These are phyloP conservation scores for Dispira parvispora DNA, from an alignment of 192 early-diverging fungal genomes.

Conservation along the genomic window DNA sequence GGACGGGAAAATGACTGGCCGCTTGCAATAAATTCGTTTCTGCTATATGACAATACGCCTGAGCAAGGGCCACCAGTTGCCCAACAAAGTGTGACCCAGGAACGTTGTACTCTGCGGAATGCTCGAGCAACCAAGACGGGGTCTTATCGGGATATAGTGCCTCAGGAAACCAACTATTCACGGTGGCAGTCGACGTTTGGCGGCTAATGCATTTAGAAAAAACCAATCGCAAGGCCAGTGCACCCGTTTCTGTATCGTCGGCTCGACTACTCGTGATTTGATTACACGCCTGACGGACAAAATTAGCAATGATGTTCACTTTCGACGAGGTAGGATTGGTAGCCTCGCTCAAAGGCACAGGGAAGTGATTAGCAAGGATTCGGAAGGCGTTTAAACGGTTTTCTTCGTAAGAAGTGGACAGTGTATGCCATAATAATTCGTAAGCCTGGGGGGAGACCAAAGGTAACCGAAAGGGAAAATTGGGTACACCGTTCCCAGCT, in stretches of 20 bases:
- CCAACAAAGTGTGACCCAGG: not conserved
- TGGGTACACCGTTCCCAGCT: conserved; percentile 13
- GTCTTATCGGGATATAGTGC: too few species aligned
- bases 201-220: conserved; percentile 59
- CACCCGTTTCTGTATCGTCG: conserved; percentile 68
- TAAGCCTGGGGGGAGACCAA: conserved; percentile 25
- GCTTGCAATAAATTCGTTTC: conserved; percentile 29
- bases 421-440: conserved; percentile 38
- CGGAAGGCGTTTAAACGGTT: conserved; percentile 56
- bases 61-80: conserved; percentile 16
- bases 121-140: too few species aligned
- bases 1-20: conserved; percentile 31
- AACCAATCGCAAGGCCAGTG: conserved; percentile 56
- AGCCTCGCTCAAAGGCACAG: conserved; percentile 26
- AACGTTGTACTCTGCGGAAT: too few species aligned
- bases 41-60: conserved; percentile 16
- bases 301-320: conserved; percentile 23
- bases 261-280: conserved; percentile 49
- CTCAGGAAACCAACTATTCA: not conserved
- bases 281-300: conserved; percentile 42
- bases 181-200: conserved; percentile 11
- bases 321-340: conserved; percentile 27
- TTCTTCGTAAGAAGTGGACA: conserved; percentile 56
- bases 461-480: conserved; percentile 37
- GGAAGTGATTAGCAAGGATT: conserved; percentile 45